Base-by-base conservation (phyloP, 2,329 filamentous ascomycete genomes). In the Ceratocystis lukuohia region DNA sequence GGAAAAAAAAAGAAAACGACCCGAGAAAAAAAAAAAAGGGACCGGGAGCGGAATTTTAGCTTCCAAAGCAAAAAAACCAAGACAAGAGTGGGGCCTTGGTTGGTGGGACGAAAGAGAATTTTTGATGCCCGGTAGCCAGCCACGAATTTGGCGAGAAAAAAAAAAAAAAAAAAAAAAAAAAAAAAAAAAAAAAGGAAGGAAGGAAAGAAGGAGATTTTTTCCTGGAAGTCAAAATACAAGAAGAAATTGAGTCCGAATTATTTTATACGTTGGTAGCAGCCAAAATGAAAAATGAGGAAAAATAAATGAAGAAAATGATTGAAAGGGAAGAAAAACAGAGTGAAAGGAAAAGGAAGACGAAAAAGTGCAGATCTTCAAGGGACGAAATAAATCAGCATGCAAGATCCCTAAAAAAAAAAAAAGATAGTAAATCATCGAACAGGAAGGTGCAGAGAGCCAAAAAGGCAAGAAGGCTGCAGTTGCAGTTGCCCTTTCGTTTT, bases 331-430 rank as follows among this genome's bases (percentile, higher is more conserved):
- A 17, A 17, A 41, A 33, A 61, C 8, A 33, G 37, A 17, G 10
- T 17, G 22, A 41, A 61, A 22, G n/a, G 37, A 62, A 62, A 45
- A 45, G 12, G 22, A 59, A 33, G 25, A 45, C 12, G 25, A 25
- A 45, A 62, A 33, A 22, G 30, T 48, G 37, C 61, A 62, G 61
- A 62, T 46, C 44, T 62, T 62, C 28, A 37, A 59, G 56, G 56
- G 56, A 59, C 56, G 17, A 59, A 59, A 37, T n/a, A 30, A 59
- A 59, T 59, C 56, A 30, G 25, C 28, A 59, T 53, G 37, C 48
- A 10, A 53, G 48, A 8, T 53, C 48, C 48, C 48, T 20, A 44
- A 44, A 20, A 61, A 46, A 20, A 41, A 44, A 33, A 61, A 46
- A 20, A 48, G 12, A 28, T 5, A 45, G 20, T n/a, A 37, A 53